Evolutionary conservation across 805 yeast genomes (phyloP), one percentile per base, ranked within the genome.

Genomic region (Lipomyces yamadae): DNA sequence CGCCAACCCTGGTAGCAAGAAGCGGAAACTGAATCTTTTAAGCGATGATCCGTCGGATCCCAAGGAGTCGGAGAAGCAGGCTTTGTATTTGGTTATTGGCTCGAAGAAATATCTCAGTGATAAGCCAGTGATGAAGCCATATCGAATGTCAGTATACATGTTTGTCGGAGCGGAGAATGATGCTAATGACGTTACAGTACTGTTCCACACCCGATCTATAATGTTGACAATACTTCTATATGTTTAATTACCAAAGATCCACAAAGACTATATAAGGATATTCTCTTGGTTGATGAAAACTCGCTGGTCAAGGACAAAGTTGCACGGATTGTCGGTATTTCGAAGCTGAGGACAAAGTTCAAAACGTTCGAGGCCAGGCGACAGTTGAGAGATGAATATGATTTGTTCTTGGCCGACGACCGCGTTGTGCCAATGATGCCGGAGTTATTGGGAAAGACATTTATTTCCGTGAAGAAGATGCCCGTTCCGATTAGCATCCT

Each of bases 291-390:
- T 53, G 75, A 70, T 37, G 71, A 68, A 6, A 73, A 73, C 24
- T 55, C 75, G 7, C 67, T 64, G 15, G 62, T 74, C 18, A 61
- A 71, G n/a, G 74, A 70, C 50, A 66, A 74, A 10, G 74, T 79
- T 18, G 72, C 74, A 54, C 81, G 86, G 65, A 87, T 93, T 63
- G 82, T 92, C 42, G 84, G 95, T 4, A 88, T 88, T 63, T 82
- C 86, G 57, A 89, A 92, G 72, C 82, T 95, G 70, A 91, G 91
- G 77, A 90, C 92, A 42, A 89, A 88, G 68, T 94, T 87, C 83
- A 92, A 92, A 80, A 86, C 91, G n/a, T 95, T 81, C 74, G 98
- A 95, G 78, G 88, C 92, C 67, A 88, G 92, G 77, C 87, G 98
- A 77, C 88, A 87, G 69, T 85, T 95, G 67, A 78, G 83, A 55